Evolutionary conservation across 1,284 basidiomycete genomes (phyloP), one percentile per base, ranked within the genome.

Genomic region (Anthracocystis setariae): DNA sequence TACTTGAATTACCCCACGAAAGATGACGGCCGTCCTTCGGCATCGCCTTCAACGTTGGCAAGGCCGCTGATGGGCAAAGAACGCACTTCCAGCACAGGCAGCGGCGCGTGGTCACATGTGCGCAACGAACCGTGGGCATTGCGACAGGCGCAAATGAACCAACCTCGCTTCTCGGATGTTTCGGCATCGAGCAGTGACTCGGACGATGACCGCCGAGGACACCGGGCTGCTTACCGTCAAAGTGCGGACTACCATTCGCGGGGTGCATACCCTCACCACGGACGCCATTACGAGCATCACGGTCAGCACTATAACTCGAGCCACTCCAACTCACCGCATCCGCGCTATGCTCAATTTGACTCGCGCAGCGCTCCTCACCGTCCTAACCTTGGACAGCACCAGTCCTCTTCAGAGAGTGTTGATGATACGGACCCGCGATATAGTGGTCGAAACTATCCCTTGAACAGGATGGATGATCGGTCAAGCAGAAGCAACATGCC

Each of bases 1-100:
- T 73, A 73, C 32, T 68, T 74, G 60, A 76, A 66, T 44, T 65
- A 58, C 29, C 67, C 56, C 3, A 51, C 20, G 57, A 66, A 65
- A 44, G 47, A 23, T 3, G 58, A 61, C 46, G 47, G 58, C 1
- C 56, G 59, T 7, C 40, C 50, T n/a, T 50, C 66, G 0, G 51
- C 50, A 5, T 65, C 68, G 15, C 61, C 68, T 7, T 60, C 61
- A 0, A 35, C 50, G 5, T 46, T 59, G 42, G 20, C 47, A 24
- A 32, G 60, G 21, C 57, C 69, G n/a, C 38, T 54, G 24, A 13
- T 58, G 48, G 49, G 56, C 29, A 66, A 62, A 23, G 51, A 66
- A 33, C 52, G 63, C n/a, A 66, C 62, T 2, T 58, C 63, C 13
- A 72, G 69, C 48, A 55, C 57, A 0, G 63, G 59, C 3, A 69